phyloP scores from a whole-genome alignment of 768 basidiomycete species.

The Hypholoma sublateritium region DNA sequence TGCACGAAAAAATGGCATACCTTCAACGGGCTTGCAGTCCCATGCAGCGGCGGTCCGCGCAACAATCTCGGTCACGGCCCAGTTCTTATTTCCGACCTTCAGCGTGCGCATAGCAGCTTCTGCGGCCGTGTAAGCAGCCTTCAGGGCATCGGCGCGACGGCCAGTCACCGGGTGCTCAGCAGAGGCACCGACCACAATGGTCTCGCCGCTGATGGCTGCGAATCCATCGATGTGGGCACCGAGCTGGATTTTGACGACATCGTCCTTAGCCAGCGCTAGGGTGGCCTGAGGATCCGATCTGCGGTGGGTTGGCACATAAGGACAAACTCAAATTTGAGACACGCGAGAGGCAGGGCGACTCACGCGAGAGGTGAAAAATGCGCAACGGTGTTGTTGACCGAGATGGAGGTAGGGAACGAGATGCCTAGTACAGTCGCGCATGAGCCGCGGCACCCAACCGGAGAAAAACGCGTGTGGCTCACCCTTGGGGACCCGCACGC shows the following conservation, averaged over 20 bases:
- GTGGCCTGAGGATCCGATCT: constrained; percentile 76
- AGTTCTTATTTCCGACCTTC: constrained; percentile 94
- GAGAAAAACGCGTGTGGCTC: constrained; percentile 23
- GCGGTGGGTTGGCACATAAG: constrained; percentile 4
- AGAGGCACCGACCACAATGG: constrained; percentile 83
- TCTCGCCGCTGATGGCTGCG: constrained; percentile 92
- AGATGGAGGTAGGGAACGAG: constrained; percentile 92
- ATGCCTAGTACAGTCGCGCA: constrained; percentile 51
- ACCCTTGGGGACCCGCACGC: constrained; percentile 88
- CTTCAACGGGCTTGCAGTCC: constrained; percentile 94
- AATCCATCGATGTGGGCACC: constrained; percentile 99
- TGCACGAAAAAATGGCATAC: constrained; percentile 35
- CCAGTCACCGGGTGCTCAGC: constrained; percentile 76
- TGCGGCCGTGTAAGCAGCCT: constrained; percentile 91
- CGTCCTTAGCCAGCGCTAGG: constrained; percentile 74
- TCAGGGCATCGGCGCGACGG: constrained; percentile 85
- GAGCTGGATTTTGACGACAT: constrained; percentile 94
- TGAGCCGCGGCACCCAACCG: background rate
- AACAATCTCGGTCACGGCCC: constrained; percentile 89
- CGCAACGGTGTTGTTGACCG: constrained; percentile 93
- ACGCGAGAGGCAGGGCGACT: constrained; percentile 29
- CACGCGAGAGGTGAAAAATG: constrained; percentile 96
- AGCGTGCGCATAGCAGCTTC: constrained; percentile 90
- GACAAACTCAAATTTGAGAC: constrained; percentile 7
- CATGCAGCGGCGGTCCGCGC: constrained; percentile 67